Conservation (phyloP, 2,329 filamentous ascomycete genomes). For the Amphichorda felina region DNA sequence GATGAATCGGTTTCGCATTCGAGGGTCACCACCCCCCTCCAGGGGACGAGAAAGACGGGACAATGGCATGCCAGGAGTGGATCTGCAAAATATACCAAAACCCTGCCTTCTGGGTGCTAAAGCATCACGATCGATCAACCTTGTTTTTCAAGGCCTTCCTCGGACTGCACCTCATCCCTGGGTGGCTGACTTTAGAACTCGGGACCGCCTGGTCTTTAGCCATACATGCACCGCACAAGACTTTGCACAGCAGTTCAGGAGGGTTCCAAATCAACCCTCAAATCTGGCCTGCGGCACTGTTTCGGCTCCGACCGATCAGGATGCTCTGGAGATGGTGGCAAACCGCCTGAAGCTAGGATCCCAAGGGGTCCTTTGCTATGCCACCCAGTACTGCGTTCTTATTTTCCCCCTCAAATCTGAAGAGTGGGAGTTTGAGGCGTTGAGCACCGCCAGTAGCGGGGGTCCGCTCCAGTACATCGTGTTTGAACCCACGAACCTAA, state of each 20-base stretch:
- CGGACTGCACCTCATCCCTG: conserved; percentile 8
- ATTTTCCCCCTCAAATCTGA: conserved; percentile 21
- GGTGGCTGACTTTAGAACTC: conserved; percentile 12
- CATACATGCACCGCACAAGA: conserved; percentile 21
- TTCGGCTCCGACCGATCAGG: conserved; percentile 4
- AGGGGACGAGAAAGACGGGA: too few relatives aligned
- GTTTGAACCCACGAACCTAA: background rate
- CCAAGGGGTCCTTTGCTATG: conserved; percentile 21
- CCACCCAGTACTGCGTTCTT: conserved; percentile 21
- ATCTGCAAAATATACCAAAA: background rate
- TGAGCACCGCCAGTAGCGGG: background rate
- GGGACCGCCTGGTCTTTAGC: conserved; percentile 16
- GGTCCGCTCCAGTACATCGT: conserved; percentile 1
- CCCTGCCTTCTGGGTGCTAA: background rate
- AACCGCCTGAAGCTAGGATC: conserved; percentile 21
- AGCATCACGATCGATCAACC: background rate
- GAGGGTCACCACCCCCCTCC: background rate
- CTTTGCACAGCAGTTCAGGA: conserved; percentile 8
- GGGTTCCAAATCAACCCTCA: background rate
- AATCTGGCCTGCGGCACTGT: conserved; percentile 8
- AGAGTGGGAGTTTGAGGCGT: conserved; percentile 2
- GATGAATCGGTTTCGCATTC: too few relatives aligned
- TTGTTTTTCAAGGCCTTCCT: conserved; percentile 2
- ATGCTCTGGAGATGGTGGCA: conserved; percentile 14
- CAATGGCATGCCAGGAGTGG: background rate